A percentile compares a stretch with the other conserved stretches of the same genome.
These are phyloP conservation scores for Cryptococcus sp. DNA, from an alignment of 1,284 basidiomycete genomes.

Conservation along the genomic window DNA sequence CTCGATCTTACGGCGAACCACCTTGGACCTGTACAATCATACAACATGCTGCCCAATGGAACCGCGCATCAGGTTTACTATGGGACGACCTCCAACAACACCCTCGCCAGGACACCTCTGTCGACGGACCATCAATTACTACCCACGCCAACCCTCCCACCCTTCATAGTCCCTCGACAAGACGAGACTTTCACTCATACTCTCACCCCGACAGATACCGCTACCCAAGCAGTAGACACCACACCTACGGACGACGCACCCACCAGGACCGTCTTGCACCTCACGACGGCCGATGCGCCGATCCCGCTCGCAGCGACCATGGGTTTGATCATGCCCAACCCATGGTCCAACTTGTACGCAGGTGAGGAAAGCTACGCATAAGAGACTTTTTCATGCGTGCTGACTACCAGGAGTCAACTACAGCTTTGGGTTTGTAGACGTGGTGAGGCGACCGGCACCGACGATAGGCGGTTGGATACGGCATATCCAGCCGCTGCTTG, in stretches of 20 bases:
- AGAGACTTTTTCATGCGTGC: neutral
- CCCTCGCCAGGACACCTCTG: no score
- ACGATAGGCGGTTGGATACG: conserved; percentile 39
- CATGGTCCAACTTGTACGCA: conserved; percentile 27
- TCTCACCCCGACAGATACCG: neutral
- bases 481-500: conserved; percentile 34
- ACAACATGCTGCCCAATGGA: no score
- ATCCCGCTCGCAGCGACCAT: conserved; percentile 32
- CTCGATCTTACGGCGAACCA: no score
- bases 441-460: conserved; percentile 28
- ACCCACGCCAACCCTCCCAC: no score
- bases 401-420: conserved; percentile 28
- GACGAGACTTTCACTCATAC: neutral
- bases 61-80: no score
- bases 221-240: neutral
- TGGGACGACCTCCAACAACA: no score
- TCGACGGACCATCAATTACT: no score
- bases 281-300: conserved; percentile 15
- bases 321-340: conserved; percentile 45
- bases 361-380: conserved; percentile 22
- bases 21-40: no score
- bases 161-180: neutral
- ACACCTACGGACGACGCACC: neutral
- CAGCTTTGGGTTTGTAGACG: conserved; percentile 43
- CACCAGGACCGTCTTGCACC: neutral